A percentile compares a stretch with the other conserved stretches of the same genome.
phyloP scores from a whole-genome alignment of 768 basidiomycete genomes.

The Leccinum truebloodii region DNA sequence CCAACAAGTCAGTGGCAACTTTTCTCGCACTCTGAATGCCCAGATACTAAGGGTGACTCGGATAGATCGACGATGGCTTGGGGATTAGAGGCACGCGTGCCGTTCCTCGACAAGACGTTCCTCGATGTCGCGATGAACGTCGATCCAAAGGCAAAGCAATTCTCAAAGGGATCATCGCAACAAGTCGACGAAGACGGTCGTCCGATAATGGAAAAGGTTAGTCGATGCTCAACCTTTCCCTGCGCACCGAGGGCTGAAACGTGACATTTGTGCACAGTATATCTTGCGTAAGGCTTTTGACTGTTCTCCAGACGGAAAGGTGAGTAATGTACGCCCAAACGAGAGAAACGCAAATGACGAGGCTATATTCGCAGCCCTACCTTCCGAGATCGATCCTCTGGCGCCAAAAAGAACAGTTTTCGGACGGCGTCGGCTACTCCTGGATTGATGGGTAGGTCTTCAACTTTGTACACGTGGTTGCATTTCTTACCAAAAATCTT shows the following conservation, averaged over 20 bases:
- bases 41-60: slow-evolving; percentile 5
- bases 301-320: slow-evolving; percentile 75
- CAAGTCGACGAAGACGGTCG: slow-evolving; percentile 80
- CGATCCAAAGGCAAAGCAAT: slow-evolving; percentile 86
- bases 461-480: neutral
- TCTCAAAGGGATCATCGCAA: slow-evolving; percentile 74
- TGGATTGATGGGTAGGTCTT: slow-evolving; percentile 90
- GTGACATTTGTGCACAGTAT: slow-evolving; percentile 57
- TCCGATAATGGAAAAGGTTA: slow-evolving; percentile 95
- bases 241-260: slow-evolving; percentile 9
- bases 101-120: slow-evolving; percentile 97
- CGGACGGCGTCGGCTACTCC: slow-evolving; percentile 97
- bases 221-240: slow-evolving; percentile 2
- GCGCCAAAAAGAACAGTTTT: slow-evolving; percentile 99
- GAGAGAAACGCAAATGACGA: neutral
- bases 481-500: neutral
- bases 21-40: neutral
- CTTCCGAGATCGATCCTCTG: slow-evolving; percentile 93
- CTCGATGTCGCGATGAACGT: slow-evolving; percentile 92
- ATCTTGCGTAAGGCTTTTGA: slow-evolving; percentile 97
- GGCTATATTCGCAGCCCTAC: slow-evolving; percentile 61
- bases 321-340: slow-evolving; percentile 24
- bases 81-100: slow-evolving; percentile 98
- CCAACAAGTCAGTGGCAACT: slow-evolving; percentile 76
- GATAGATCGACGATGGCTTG: slow-evolving; percentile 96